Conservation (phyloP, 176 grass and related monocot species). For the Musa schizocarpa region DNA sequence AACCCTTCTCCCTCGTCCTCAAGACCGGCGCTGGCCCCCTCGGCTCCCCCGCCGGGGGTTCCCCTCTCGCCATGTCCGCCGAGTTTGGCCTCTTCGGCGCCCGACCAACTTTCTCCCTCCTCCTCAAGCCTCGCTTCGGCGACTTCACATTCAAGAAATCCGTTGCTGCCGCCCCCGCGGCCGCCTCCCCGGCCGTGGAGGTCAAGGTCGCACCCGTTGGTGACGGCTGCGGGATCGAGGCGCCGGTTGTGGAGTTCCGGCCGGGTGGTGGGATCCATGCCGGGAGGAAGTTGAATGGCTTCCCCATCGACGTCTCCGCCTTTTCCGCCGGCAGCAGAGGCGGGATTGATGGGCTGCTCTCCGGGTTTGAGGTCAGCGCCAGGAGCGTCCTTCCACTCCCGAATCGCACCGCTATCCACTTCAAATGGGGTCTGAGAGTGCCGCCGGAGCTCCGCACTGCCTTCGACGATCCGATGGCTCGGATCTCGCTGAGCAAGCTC, state of each 20-base stretch:
- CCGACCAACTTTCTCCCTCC: conserved; percentile 49
- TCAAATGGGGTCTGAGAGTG: conserved; percentile 65
- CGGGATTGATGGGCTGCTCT: conserved; percentile 37
- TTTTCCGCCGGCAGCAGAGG: conserved; percentile 26
- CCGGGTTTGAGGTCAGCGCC: conserved; percentile 56
- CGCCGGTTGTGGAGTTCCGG: not conserved
- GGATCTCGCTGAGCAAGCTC: conserved; percentile 41
- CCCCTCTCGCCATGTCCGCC: conserved; percentile 62
- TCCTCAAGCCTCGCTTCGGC: conserved; percentile 62
- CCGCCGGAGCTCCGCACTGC: conserved; percentile 41
- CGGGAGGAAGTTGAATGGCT: conserved; percentile 29
- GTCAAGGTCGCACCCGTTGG: conserved; percentile 24
- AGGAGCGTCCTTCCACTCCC: conserved; percentile 58
- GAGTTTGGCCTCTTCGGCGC: conserved; percentile 56
- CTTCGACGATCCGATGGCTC: conserved; percentile 15
- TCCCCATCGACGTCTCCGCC: conserved; percentile 37
- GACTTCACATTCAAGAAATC: conserved; percentile 67
- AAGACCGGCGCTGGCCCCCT: conserved; percentile 48
- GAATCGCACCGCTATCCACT: conserved; percentile 43
- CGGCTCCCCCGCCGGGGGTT: conserved; percentile 34
- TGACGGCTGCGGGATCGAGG: conserved; percentile 3
- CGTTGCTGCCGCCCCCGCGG: conserved; percentile 20
- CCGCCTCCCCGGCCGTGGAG: not conserved
- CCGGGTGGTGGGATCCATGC: conserved; percentile 2
- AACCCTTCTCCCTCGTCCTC: conserved; percentile 58